Conservation (phyloP, 2,329 filamentous ascomycete genomes). For the Trichoderma semiorbis region DNA sequence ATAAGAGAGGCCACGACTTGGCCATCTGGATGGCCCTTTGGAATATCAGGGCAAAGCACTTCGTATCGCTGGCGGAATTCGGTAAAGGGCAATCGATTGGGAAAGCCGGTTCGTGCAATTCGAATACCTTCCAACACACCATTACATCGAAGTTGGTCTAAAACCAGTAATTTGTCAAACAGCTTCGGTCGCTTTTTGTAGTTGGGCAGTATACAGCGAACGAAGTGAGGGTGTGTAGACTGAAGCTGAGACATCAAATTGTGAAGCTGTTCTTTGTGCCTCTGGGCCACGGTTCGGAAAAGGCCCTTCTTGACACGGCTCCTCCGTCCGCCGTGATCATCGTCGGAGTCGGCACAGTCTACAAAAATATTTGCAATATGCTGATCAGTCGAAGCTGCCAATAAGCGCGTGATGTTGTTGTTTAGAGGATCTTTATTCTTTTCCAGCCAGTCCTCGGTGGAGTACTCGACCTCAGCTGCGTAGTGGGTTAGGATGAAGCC, state of each 20-base stretch:
- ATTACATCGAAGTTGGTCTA: slow-evolving; percentile 97
- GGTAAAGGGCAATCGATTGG: slow-evolving; percentile 84
- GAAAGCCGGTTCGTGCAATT: slow-evolving; percentile 94
- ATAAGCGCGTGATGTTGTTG: slow-evolving; percentile 88
- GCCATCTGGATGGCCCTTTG: slow-evolving; percentile 86
- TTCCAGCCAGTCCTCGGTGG: slow-evolving; percentile 90
- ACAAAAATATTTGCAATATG: slow-evolving; percentile 82
- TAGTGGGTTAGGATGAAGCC: slow-evolving; percentile 97
- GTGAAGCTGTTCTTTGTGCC: slow-evolving; percentile 98
- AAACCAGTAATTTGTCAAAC: slow-evolving; percentile 84
- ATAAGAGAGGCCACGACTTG: slow-evolving; percentile 82
- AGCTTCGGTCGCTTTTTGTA: slow-evolving; percentile 96
- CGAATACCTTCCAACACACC: slow-evolving; percentile 98
- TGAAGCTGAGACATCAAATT: slow-evolving; percentile 91
- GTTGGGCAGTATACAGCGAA: slow-evolving; percentile 95
- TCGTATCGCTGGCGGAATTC: slow-evolving; percentile 97
- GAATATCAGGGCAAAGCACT: slow-evolving; percentile 84
- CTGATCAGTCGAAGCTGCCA: slow-evolving; percentile 75
- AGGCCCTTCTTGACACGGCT: slow-evolving; percentile 94
- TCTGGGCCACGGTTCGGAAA: slow-evolving; percentile 93
- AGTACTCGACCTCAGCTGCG: slow-evolving; percentile 95
- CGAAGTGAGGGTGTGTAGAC: slow-evolving; percentile 96
- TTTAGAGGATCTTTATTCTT: slow-evolving; percentile 99
- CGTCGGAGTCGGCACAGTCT: slow-evolving; percentile 81
- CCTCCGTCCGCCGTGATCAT: slow-evolving; percentile 62